Percentiles rank a stretch among this genome's conserved stretches.
These are phyloP conservation scores for Eucalyptus globulus DNA, from an alignment of 345 rosid genomes.

Conservation along the genomic window DNA sequence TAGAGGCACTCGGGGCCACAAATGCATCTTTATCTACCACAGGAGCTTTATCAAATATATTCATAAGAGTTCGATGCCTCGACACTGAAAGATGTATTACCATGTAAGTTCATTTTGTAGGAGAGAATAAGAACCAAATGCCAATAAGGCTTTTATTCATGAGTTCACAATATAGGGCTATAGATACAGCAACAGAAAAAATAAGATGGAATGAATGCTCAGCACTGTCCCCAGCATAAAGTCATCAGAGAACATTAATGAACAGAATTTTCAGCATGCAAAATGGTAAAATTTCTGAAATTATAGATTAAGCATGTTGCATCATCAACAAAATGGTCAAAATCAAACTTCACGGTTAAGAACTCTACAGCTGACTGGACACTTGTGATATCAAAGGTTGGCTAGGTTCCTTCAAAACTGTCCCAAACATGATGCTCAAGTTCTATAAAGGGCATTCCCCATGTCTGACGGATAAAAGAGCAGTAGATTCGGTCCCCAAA, in stretches of 20 bases:
- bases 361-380: not conserved
- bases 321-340: not conserved
- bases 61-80: constrained; percentile 93
- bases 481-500: not conserved
- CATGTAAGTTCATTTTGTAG: not conserved
- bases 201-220: not conserved
- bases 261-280: not conserved
- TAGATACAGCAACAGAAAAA: not conserved
- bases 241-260: not conserved
- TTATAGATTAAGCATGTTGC: not conserved
- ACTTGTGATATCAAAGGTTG: not conserved
- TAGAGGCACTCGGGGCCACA: constrained; percentile 90
- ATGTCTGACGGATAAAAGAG: not conserved
- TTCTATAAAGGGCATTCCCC: not conserved
- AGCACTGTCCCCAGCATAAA: not conserved
- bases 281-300: not conserved
- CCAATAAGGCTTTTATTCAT: not conserved
- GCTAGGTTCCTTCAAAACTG: not conserved
- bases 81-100: constrained; percentile 37
- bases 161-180: not conserved
- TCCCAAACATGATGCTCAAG: not conserved
- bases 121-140: not conserved
- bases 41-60: constrained; percentile 80
- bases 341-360: not conserved
- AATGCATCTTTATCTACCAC: constrained; percentile 71